These are phyloP conservation scores for Colletotrichum liriopes DNA, from an alignment of 2,329 filamentous ascomycete genomes.

Conservation along the genomic window DNA sequence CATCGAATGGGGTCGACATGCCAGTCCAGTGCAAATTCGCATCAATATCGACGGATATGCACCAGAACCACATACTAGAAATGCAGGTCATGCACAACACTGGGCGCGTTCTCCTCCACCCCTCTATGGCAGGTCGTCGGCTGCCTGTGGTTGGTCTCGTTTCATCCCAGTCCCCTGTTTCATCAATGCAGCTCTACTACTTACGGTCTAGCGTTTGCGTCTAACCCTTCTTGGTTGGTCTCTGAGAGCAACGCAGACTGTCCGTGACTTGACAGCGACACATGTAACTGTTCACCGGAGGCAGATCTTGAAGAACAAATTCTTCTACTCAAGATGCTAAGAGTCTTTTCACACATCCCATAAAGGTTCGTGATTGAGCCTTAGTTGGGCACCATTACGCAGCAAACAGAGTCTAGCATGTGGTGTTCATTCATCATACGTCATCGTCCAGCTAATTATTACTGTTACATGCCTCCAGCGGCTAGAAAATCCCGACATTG, in stretches of 20 bases:
- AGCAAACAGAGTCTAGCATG: neutral
- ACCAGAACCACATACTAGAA: conserved; percentile 20
- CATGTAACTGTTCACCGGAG: neutral
- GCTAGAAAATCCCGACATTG: neutral
- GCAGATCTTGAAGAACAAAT: too few species aligned
- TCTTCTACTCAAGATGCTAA: too few species aligned
- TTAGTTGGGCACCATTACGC: neutral
- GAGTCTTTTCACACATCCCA: neutral
- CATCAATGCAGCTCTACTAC: conserved; percentile 17
- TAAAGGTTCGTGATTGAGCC: too few species aligned
- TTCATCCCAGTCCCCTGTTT: conserved; percentile 31
- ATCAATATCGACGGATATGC: conserved; percentile 31
- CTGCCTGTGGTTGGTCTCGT: conserved; percentile 28
- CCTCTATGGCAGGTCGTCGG: conserved; percentile 10
- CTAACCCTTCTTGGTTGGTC: neutral
- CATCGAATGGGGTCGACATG: conserved; percentile 13
- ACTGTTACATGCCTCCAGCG: conserved; percentile 1
- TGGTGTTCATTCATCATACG: conserved; percentile 20
- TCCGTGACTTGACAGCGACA: neutral
- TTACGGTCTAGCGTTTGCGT: conserved; percentile 31
- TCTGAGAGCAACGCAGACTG: too few species aligned
- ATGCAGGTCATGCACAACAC: conserved; percentile 38
- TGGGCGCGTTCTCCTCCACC: conserved; percentile 18
- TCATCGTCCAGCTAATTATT: conserved; percentile 24
- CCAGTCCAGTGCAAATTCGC: conserved; percentile 10